A percentile compares a stretch with the other conserved stretches of the same genome.
These are phyloP conservation scores for Cutaneotrichosporon sp. DNA, from an alignment of 1,284 basidiomycete species.

Conservation along the genomic window DNA sequence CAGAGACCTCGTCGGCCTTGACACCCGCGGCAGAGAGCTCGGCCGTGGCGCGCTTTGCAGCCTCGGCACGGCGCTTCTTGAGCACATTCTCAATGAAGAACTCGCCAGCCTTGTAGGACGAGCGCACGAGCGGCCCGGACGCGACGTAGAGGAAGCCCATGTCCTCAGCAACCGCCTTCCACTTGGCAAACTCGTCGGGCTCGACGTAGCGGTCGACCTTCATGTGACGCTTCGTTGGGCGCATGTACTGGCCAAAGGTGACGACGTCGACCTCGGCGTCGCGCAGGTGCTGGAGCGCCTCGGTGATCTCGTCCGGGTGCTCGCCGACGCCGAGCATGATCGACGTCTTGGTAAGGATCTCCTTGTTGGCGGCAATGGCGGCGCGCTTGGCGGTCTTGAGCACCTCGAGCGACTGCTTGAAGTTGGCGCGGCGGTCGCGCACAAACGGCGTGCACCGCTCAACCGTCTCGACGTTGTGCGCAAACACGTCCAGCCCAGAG, in stretches of 20 bases:
- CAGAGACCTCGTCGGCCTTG: slow-evolving; percentile 1
- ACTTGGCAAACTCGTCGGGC: slow-evolving; percentile 87
- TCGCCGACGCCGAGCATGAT: slow-evolving; percentile 99
- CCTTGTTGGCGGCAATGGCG: slow-evolving; percentile 73
- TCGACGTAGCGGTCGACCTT: slow-evolving; percentile 96
- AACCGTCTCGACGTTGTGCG: slow-evolving; percentile 96
- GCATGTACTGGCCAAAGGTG: slow-evolving; percentile 99
- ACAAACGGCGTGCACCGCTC: slow-evolving; percentile 93
- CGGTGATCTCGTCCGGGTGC: slow-evolving; percentile 76
- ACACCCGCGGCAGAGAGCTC: slow-evolving; percentile 31
- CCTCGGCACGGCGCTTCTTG: slow-evolving; percentile 49
- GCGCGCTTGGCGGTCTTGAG: slow-evolving; percentile 80
- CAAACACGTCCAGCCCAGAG: slow-evolving; percentile 95
- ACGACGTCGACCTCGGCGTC: slow-evolving; percentile 92
- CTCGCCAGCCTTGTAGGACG: slow-evolving; percentile 96
- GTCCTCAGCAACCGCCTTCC: slow-evolving; percentile 85
- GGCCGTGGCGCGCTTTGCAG: slow-evolving; percentile 41
- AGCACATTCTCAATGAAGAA: slow-evolving; percentile 90
- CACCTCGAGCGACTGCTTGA: slow-evolving; percentile 84
- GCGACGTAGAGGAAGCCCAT: slow-evolving; percentile 98
- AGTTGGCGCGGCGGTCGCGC: slow-evolving; percentile 90
- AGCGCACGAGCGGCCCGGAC: slow-evolving; percentile 91
- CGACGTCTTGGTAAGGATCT: slow-evolving; percentile 93
- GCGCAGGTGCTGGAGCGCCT: slow-evolving; percentile 85
- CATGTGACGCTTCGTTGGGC: slow-evolving; percentile 98